Conservation (phyloP, 1,284 basidiomycete species). For the Ustilago xerochloae region DNA sequence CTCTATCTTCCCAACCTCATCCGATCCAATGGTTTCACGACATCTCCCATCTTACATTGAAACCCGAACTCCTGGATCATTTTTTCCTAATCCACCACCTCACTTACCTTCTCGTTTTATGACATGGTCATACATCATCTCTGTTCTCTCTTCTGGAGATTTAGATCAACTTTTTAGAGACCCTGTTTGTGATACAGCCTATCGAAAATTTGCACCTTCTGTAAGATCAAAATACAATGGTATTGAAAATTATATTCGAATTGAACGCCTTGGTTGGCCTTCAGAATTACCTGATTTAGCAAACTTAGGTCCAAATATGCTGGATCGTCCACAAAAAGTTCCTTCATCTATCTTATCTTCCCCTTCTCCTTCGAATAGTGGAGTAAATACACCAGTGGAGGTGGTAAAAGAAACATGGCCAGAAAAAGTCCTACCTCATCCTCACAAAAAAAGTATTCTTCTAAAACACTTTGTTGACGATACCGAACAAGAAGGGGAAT, state of each 20-base stretch:
- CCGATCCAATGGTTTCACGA: constrained; percentile 14
- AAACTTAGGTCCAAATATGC: constrained; percentile 23
- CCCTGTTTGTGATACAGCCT: constrained; percentile 42
- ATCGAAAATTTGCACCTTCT: constrained; percentile 41
- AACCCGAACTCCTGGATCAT: constrained; percentile 15
- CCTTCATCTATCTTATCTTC: constrained; percentile 6
- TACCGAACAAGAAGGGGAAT: constrained; percentile 7
- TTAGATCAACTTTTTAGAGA: constrained; percentile 55
- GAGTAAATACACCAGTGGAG: constrained; percentile 17
- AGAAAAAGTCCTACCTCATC: constrained; percentile 34
- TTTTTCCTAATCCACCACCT: constrained; percentile 25
- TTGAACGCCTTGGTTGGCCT: constrained; percentile 48
- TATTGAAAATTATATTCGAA: constrained; percentile 56
- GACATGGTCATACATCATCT: constrained; percentile 36
- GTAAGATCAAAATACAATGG: constrained; percentile 38
- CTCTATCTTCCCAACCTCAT: no score
- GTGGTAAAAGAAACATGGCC: constrained; percentile 38
- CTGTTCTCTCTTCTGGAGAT: constrained; percentile 42
- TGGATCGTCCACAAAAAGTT: constrained; percentile 29
- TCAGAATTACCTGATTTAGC: constrained; percentile 7
- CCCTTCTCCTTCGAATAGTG: constrained; percentile 1
- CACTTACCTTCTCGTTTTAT: constrained; percentile 15
- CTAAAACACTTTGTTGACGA: constrained; percentile 39
- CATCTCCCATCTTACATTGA: constrained; percentile 32
- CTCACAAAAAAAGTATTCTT: neutral